These are phyloP conservation scores for Chalaropsis thielavioides DNA, from an alignment of 2,329 filamentous ascomycete species.

Conservation along the genomic window DNA sequence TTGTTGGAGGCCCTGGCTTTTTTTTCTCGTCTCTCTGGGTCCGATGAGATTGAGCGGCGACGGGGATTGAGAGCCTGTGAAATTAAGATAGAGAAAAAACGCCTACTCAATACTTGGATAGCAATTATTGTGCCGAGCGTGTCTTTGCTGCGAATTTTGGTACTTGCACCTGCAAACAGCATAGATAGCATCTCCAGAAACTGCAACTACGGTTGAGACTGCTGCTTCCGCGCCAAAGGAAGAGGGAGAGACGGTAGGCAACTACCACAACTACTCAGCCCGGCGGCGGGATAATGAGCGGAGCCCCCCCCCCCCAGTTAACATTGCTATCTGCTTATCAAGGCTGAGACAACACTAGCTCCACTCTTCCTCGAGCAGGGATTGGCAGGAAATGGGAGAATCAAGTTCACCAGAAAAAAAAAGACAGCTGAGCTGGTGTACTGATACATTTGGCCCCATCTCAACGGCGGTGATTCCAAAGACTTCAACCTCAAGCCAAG, in stretches of 20 bases:
- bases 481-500: too few species aligned
- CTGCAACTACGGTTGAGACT: neutral
- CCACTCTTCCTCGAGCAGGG: neutral
- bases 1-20: conserved; percentile 1
- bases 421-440: neutral
- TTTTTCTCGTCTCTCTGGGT: neutral
- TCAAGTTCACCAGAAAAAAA: neutral
- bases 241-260: neutral
- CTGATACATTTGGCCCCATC: neutral
- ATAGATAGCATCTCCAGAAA: neutral
- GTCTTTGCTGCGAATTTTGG: neutral
- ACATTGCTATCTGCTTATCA: neutral
- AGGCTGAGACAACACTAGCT: neutral
- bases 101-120: too few species aligned
- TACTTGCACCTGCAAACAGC: neutral
- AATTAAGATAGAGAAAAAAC: neutral
- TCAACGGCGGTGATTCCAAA: neutral
- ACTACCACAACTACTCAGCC: neutral
- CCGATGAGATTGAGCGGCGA: neutral
- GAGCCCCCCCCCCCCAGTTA: neutral
- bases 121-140: too few species aligned
- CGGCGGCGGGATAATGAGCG: neutral
- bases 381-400: neutral
- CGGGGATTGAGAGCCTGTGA: neutral
- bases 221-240: neutral